Percentiles rank a stretch among this genome's conserved stretches.
These are phyloP conservation scores for Vaccinium myrtillus DNA, from an alignment of 148 eudicot genomes.

Conservation along the genomic window DNA sequence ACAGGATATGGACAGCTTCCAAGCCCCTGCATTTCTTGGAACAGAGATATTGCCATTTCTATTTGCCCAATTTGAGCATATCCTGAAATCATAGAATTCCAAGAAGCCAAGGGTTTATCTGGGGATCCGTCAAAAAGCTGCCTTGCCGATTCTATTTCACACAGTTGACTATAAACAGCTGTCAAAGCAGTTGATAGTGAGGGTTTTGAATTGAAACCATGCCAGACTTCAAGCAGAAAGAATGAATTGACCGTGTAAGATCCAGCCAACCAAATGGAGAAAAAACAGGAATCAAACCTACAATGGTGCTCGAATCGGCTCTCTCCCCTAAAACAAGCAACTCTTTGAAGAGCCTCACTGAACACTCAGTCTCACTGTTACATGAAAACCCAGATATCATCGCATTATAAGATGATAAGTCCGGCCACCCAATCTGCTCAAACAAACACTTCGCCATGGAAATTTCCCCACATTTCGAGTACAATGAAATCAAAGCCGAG, in stretches of 20 bases:
- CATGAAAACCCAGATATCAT: conserved; percentile 70
- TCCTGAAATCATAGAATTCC: conserved; percentile 92
- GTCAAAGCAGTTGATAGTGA: conserved; percentile 73
- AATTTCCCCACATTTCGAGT: conserved; percentile 67
- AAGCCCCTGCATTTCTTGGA: conserved; percentile 60
- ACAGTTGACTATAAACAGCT: conserved; percentile 62
- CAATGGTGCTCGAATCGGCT: conserved; percentile 65
- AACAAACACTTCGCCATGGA: conserved; percentile 49
- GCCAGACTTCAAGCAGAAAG: conserved; percentile 53
- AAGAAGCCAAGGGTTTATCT: conserved; percentile 59
- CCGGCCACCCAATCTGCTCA: conserved; percentile 47
- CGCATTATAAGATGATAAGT: conserved; percentile 73
- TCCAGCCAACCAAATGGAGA: conserved; percentile 57
- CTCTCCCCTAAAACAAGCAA: conserved; percentile 41
- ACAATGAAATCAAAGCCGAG: conserved; percentile 65
- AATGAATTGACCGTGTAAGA: conserved; percentile 47
- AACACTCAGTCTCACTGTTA: conserved; percentile 36
- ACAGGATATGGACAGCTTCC: conserved; percentile 61
- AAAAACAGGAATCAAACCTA: conserved; percentile 63
- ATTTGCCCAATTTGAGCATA: conserved; percentile 72
- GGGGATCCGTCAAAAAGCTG: conserved; percentile 64
- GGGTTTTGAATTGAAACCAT: conserved; percentile 35
- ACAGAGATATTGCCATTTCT: conserved; percentile 61
- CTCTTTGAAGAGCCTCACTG: conserved; percentile 53
- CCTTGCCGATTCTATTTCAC: conserved; percentile 64